Percentiles rank a stretch among this genome's conserved stretches.
phyloP scores from a whole-genome alignment of 139 green algal genomes.

The Deuterostichococcus epilithicus region DNA sequence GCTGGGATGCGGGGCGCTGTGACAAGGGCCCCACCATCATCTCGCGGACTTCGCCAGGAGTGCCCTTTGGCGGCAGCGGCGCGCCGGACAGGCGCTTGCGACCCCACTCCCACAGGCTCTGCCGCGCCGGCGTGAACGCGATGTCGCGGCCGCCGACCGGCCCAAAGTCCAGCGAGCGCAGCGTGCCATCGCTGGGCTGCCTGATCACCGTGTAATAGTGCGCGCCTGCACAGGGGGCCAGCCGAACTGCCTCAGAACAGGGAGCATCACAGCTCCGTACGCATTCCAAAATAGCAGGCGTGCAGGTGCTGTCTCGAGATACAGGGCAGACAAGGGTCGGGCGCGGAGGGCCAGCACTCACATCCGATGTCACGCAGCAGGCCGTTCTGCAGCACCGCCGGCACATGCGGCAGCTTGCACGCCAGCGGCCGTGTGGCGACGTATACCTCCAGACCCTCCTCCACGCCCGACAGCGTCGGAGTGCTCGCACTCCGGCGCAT shows the following conservation, averaged over 20 bases:
- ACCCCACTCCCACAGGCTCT: neutral
- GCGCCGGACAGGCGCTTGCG: neutral
- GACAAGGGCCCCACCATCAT: neutral
- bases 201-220: slow-evolving; percentile 20
- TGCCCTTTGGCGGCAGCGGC: neutral
- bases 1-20: too few relatives aligned
- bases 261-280: too few relatives aligned
- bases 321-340: too few relatives aligned
- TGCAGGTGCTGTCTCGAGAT: too few relatives aligned
- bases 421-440: slow-evolving; percentile 7
- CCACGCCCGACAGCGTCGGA: neutral
- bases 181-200: neutral
- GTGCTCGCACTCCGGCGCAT: slow-evolving; percentile 5
- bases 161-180: slow-evolving; percentile 23
- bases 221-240: too few relatives aligned
- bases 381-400: neutral
- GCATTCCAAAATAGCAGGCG: too few relatives aligned
- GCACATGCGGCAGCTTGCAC: neutral
- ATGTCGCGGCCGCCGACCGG: slow-evolving; percentile 11
- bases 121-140: neutral
- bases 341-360: too few relatives aligned
- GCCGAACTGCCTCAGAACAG: too few relatives aligned
- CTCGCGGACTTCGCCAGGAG: neutral
- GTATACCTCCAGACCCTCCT: slow-evolving; percentile 13
- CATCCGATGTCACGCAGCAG: slow-evolving; percentile 11